A percentile compares a stretch with the other conserved stretches of the same genome.
These are phyloP conservation scores for Ogataea hybrid DNA, from an alignment of 1,139 yeast species.

Conservation along the genomic window DNA sequence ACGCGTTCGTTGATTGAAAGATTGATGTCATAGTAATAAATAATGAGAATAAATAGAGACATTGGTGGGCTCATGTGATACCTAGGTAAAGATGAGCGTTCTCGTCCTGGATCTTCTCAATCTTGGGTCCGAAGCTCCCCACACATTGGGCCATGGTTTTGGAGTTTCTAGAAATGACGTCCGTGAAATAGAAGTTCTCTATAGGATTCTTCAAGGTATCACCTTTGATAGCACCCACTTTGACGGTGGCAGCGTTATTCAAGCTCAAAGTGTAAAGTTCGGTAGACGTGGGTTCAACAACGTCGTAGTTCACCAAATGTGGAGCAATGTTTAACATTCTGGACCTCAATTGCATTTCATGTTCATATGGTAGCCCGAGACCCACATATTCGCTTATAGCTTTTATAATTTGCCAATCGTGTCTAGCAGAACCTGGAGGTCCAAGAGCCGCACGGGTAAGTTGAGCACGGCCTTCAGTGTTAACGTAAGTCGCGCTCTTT, in stretches of 20 bases:
- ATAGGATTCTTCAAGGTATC: conserved; percentile 63
- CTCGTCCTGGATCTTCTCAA: conserved; percentile 56
- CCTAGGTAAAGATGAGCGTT: conserved; percentile 35
- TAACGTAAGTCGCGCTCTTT: conserved; percentile 83
- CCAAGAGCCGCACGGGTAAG: conserved; percentile 83
- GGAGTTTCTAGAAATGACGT: conserved; percentile 82
- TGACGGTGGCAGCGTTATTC: conserved; percentile 33
- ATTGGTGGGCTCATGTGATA: conserved; percentile 11
- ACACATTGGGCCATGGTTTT: conserved; percentile 90
- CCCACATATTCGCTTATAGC: conserved; percentile 80
- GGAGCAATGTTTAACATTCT: conserved; percentile 82
- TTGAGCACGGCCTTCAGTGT: conserved; percentile 90
- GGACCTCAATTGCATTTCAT: conserved; percentile 62
- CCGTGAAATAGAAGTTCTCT: conserved; percentile 84
- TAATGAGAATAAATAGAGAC: conserved; percentile 10
- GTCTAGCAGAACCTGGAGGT: conserved; percentile 91
- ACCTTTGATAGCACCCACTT: conserved; percentile 44
- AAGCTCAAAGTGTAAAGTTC: conserved; percentile 62
- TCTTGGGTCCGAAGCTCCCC: conserved; percentile 62
- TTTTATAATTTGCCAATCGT: conserved; percentile 87
- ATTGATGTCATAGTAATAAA: conserved; percentile 9
- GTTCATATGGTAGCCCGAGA: conserved; percentile 75
- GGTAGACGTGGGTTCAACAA: conserved; percentile 64
- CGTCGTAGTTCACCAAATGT: conserved; percentile 73
- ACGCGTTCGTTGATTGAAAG: conserved; percentile 16